A percentile compares a stretch with the other conserved stretches of the same genome.
Conservation (phyloP, 768 basidiomycete species). For the Naganishia antarctica region DNA sequence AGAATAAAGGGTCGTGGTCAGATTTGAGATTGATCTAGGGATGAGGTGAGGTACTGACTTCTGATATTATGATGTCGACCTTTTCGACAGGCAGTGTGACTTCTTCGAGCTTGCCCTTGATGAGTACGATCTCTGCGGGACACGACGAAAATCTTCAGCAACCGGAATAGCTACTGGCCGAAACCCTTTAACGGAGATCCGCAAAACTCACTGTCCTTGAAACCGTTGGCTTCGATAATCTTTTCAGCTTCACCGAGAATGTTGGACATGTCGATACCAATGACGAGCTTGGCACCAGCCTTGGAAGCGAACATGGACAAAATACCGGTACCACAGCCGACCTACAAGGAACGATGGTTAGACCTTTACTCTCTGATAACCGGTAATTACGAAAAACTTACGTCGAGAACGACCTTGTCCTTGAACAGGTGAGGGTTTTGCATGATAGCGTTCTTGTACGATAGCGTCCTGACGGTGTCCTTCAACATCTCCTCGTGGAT, state of each 20-base stretch:
- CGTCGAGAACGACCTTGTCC: slow-evolving; percentile 87
- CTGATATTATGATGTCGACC: slow-evolving; percentile 98
- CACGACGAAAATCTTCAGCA: background rate
- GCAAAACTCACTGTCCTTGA: slow-evolving; percentile 73
- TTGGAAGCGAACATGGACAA: slow-evolving; percentile 97
- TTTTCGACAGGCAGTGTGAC: slow-evolving; percentile 76
- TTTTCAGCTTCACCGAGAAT: slow-evolving; percentile 98
- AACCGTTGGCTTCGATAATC: slow-evolving; percentile 93
- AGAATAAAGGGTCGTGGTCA: background rate
- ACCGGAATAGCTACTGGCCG: background rate
- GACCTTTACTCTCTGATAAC: background rate
- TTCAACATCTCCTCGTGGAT: slow-evolving; percentile 99
- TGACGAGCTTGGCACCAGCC: slow-evolving; percentile 88
- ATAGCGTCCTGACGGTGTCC: slow-evolving; percentile 87
- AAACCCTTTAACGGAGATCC: background rate
- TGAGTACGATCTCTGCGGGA: slow-evolving; percentile 74
- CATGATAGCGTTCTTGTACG: slow-evolving; percentile 89
- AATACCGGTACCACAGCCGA: slow-evolving; percentile 97
- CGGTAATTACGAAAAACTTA: slow-evolving; percentile 22
- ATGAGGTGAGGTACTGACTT: slow-evolving; percentile 50
- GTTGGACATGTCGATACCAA: slow-evolving; percentile 99
- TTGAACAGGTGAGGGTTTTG: slow-evolving; percentile 94
- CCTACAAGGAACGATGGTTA: slow-evolving; percentile 46
- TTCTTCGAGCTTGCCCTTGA: slow-evolving; percentile 98
- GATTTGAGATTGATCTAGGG: background rate